Base-by-base conservation (phyloP, 495 filamentous ascomycete genomes). In the Penicillium lividum region DNA sequence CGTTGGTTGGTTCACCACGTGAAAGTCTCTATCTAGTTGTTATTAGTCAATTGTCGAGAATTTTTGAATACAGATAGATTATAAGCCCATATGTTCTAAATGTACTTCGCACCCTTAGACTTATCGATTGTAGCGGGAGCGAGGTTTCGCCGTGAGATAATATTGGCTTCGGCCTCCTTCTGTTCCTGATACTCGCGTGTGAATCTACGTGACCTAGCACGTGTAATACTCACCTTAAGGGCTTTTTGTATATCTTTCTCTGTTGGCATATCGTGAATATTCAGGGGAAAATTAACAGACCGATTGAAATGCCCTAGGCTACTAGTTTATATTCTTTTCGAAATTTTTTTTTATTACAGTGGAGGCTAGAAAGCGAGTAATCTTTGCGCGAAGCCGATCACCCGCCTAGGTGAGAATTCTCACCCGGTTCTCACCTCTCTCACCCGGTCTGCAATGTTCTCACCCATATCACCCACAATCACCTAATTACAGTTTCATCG, bases 141-240 rank as follows among this genome's bases (percentile, higher is more conserved):
- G 15, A 67, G 58, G 28, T 52, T 10, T 29, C 22, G 48, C 27
- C 60, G 46, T 42, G 22, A 56, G 4, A 62, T 60, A 48, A 46
- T 49, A 55, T 68, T 68, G 3, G 33, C 56, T 38, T 51, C 33
- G 5, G 51, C 10, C 61, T 68, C 60, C 28, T 42, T 49, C 46
- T 61, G 9, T 9, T 61, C 28, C 51, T 68, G 43, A 36, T 63
- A 68, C 3, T 66, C 49, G 28, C 22, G 42, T 9, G 58, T 68
- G 16, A 68, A 68, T 3, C 63, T 55, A 63, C 57, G 60, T 61
- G 57, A 68, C 43, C 18, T 45, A 2, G 63, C 60, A 52, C 53
- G 57, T 60, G 60, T 42, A 16, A 34, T 56, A 22, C 45, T 54
- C 54, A 65, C 53, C 10, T 68, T 13, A 16, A 61, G 46, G 10